phyloP scores from a whole-genome alignment of 2,329 filamentous ascomycete species.

The Fusarium pininemorale region DNA sequence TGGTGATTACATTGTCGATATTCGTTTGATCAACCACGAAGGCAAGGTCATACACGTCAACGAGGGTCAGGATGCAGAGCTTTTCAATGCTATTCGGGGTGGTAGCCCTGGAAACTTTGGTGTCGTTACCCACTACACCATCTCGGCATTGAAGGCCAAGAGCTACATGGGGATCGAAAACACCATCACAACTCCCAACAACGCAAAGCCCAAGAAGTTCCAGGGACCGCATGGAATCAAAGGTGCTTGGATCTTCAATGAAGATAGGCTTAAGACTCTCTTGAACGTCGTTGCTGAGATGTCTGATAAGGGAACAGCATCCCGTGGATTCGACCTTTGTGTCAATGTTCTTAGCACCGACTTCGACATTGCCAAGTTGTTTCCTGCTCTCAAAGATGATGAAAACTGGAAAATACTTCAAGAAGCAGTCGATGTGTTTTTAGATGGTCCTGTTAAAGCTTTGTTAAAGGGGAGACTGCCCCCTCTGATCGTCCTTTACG shows the following conservation, averaged over 20 bases:
- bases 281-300: not conserved
- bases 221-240: no score
- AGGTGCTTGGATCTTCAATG: rapidly evolving
- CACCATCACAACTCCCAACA: not conserved
- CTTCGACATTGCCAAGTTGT: not conserved
- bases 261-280: no score
- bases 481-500: not conserved
- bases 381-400: not conserved
- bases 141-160: not conserved
- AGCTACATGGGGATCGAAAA: not conserved
- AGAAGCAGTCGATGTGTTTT: no score
- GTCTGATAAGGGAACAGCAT: not conserved
- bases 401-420: no score
- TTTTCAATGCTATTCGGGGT: not conserved
- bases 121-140: not conserved
- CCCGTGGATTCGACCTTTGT: not conserved
- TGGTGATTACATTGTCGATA: not conserved
- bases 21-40: not conserved
- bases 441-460: no score
- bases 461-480: rapidly evolving
- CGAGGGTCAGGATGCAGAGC: rapidly evolving
- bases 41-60: not conserved
- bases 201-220: no score
- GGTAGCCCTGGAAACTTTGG: not conserved
- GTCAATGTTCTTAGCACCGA: not conserved